Evolutionary conservation across 441 rosid species (phyloP).

Genomic region (Gossypium schwendimanii): DNA sequence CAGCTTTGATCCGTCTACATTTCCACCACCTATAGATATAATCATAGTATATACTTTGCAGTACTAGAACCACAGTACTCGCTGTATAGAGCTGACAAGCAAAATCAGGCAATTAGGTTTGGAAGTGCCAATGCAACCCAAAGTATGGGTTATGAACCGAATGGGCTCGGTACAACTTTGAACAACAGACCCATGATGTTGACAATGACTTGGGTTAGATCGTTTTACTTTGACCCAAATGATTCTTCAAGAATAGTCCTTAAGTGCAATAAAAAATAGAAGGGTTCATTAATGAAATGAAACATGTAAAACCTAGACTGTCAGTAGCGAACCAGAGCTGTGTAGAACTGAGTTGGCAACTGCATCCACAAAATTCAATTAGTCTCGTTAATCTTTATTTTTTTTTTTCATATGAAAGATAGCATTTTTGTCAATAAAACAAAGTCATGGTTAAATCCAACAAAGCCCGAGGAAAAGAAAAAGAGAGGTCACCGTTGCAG

Average conservation of each 20-base stretch:
- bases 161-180: neutral
- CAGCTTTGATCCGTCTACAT: constrained; percentile 18
- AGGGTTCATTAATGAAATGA: neutral
- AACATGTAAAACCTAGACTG: neutral
- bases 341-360: constrained; percentile 86
- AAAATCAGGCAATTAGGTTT: neutral
- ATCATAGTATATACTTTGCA: constrained; percentile 69
- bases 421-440: neutral
- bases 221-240: neutral
- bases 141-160: neutral
- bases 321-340: constrained; percentile 55
- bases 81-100: constrained; percentile 57
- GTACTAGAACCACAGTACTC: constrained; percentile 57
- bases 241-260: neutral
- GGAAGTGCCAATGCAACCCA: neutral
- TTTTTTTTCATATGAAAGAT: neutral
- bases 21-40: constrained; percentile 40
- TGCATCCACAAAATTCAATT: constrained; percentile 30
- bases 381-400: neutral
- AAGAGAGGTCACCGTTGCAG: constrained; percentile 70
- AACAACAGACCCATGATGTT: neutral
- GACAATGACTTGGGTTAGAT: neutral
- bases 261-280: neutral
- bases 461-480: neutral
- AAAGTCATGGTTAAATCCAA: neutral